Evolutionary conservation across 129 eudicot species (phyloP).

Genomic region (Arctium lappa): DNA sequence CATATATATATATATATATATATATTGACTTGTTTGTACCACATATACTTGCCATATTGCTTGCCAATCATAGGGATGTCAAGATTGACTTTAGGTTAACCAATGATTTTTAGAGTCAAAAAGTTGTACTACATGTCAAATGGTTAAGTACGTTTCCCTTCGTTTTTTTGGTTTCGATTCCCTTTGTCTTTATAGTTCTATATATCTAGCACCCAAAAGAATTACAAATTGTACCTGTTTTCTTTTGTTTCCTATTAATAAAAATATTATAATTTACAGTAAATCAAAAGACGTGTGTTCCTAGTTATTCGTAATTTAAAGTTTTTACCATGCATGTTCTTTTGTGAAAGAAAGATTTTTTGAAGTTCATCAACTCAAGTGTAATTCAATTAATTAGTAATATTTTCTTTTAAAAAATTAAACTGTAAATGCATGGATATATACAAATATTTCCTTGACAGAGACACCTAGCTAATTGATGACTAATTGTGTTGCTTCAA

Average conservation of each 20-base stretch:
- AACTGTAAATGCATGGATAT: background rate
- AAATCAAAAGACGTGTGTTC: slow-evolving; percentile 6
- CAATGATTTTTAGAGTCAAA: slow-evolving; percentile 18
- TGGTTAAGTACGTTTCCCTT: slow-evolving; percentile 37
- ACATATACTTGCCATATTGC: background rate
- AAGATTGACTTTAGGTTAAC: slow-evolving; percentile 20
- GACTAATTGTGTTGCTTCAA: background rate
- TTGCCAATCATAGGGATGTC: slow-evolving; percentile 19
- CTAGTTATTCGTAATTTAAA: background rate
- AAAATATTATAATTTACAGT: background rate
- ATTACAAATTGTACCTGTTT: background rate
- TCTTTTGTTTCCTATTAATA: background rate
- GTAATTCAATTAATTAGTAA: background rate
- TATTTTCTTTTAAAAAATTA: background rate
- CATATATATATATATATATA: no score
- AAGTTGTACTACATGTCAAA: slow-evolving; percentile 24
- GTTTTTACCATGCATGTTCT: background rate
- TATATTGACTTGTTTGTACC: slow-evolving; percentile 21
- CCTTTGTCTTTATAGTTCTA: slow-evolving; percentile 15
- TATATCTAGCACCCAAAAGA: background rate
- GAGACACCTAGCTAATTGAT: background rate
- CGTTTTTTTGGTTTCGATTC: background rate
- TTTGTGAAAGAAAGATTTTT: background rate
- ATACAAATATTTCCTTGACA: background rate
- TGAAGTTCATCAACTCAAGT: background rate